These are phyloP conservation scores for Penicillium occitanis DNA, from an alignment of 2,329 filamentous ascomycete species.

Conservation along the genomic window DNA sequence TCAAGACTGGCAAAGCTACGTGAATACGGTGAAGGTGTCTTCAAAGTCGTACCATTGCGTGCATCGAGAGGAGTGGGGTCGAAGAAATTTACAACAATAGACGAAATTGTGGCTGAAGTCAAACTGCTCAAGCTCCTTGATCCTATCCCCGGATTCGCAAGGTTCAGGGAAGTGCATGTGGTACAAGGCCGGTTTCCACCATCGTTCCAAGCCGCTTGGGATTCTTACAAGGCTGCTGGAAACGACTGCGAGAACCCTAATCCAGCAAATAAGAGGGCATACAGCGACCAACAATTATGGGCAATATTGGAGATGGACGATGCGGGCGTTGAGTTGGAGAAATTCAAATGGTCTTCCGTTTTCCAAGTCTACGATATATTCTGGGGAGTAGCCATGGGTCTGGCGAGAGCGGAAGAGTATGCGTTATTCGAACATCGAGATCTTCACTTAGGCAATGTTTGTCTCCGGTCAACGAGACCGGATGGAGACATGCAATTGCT, in stretches of 20 bases:
- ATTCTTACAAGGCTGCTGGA: constrained; percentile 41
- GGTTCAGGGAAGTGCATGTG: constrained; percentile 60
- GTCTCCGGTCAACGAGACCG: constrained; percentile 47
- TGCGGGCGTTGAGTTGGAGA: constrained; percentile 59
- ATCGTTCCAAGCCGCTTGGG: constrained; percentile 51
- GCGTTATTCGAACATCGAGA: constrained; percentile 66
- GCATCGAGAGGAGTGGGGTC: constrained; percentile 42
- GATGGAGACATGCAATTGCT: constrained; percentile 36
- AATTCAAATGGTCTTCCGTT: constrained; percentile 42
- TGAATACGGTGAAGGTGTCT: constrained; percentile 45
- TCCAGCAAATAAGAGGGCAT: constrained; percentile 54
- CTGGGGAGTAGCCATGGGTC: constrained; percentile 63
- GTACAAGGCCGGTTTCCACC: constrained; percentile 57
- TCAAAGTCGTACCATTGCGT: constrained; percentile 51
- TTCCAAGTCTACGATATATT: constrained; percentile 63
- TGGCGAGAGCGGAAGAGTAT: constrained; percentile 61
- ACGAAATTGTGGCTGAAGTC: constrained; percentile 52
- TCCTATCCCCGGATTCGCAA: constrained; percentile 61
- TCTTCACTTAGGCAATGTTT: constrained; percentile 66
- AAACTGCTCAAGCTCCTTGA: constrained; percentile 59
- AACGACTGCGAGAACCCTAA: constrained; percentile 56
- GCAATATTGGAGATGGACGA: constrained; percentile 66
- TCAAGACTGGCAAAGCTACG: constrained; percentile 39
- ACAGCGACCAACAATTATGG: constrained; percentile 60
- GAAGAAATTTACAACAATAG: constrained; percentile 46